Evolutionary conservation across 2,329 filamentous ascomycete genomes (phyloP).

Genomic region (Mariannaea elegans): DNA sequence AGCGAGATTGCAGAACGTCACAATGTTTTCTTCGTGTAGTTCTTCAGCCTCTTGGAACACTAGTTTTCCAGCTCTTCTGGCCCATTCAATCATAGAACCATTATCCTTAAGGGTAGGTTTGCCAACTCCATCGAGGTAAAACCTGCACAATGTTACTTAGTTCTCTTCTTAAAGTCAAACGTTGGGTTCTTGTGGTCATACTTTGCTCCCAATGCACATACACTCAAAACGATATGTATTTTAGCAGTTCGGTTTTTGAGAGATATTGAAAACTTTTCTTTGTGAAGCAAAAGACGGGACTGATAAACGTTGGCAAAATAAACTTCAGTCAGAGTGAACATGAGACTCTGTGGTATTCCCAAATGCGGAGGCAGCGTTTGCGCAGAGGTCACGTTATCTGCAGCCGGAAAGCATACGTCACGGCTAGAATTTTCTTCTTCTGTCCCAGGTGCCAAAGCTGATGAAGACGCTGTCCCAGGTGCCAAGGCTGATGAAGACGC

Average conservation of each 20-base stretch:
- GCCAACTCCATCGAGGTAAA: conserved; percentile 14
- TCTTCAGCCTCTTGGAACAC: conserved; percentile 28
- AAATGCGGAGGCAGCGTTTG: too few species aligned
- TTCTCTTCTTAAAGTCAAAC: neutral
- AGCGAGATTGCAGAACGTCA: conserved; percentile 28
- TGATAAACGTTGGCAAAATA: conserved; percentile 33
- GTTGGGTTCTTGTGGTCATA: neutral
- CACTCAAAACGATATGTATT: conserved; percentile 21
- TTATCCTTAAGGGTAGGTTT: neutral
- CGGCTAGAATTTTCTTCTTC: too few species aligned
- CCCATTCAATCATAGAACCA: conserved; percentile 20
- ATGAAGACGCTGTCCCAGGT: too few species aligned
- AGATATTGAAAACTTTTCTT: neutral
- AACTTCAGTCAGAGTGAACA: neutral
- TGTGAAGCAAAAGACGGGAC: conserved; percentile 22
- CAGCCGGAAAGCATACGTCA: too few species aligned
- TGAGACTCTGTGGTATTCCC: neutral
- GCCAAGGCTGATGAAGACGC: too few species aligned
- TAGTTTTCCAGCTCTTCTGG: conserved; percentile 16
- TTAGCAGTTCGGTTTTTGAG: neutral
- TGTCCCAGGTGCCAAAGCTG: too few species aligned
- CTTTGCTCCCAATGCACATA: conserved; percentile 35
- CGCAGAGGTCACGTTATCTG: too few species aligned
- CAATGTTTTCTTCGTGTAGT: conserved; percentile 23
- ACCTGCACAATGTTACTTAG: conserved; percentile 13